A percentile compares a stretch with the other conserved stretches of the same genome.
Conservation (phyloP, 768 basidiomycete genomes). For the Xerocomellus intermedius region DNA sequence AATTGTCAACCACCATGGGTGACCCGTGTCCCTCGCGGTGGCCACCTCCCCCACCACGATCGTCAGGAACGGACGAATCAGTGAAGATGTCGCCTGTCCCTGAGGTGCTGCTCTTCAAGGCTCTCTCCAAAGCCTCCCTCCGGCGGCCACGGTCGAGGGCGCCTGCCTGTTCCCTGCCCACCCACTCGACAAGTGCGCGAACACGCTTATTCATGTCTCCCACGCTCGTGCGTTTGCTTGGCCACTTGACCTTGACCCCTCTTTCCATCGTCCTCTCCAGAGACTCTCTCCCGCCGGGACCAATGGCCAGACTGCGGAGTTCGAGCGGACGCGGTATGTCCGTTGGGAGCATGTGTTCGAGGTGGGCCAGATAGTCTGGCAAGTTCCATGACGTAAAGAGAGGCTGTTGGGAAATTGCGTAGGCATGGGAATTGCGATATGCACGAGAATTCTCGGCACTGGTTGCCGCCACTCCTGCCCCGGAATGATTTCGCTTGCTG, state of each 20-base stretch:
- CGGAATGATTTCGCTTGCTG: slow-evolving; percentile 48
- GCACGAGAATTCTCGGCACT: slow-evolving; percentile 56
- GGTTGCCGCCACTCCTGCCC: slow-evolving; percentile 34
- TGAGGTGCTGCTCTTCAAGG: slow-evolving; percentile 33
- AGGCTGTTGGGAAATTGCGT: slow-evolving; percentile 75
- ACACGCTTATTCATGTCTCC: slow-evolving; percentile 97
- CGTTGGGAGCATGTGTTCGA: slow-evolving; percentile 79
- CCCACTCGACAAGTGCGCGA: slow-evolving; percentile 86
- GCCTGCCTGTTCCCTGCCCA: slow-evolving; percentile 82
- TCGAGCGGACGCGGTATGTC: slow-evolving; percentile 72
- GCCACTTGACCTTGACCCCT: slow-evolving; percentile 90
- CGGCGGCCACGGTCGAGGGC: slow-evolving; percentile 70
- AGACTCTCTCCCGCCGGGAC: slow-evolving; percentile 47
- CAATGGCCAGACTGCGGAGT: slow-evolving; percentile 52
- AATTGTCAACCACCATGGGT: slow-evolving; percentile 36
- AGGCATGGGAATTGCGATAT: slow-evolving; percentile 78
- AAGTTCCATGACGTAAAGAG: slow-evolving; percentile 85
- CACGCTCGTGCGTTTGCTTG: slow-evolving; percentile 91
- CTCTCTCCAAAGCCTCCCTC: slow-evolving; percentile 62
- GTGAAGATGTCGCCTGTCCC: slow-evolving; percentile 9
- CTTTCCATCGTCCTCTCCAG: slow-evolving; percentile 65
- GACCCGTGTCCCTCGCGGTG: slow-evolving; percentile 18
- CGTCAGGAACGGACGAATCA: slow-evolving; percentile 10
- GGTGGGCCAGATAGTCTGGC: slow-evolving; percentile 89
- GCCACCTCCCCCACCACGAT: slow-evolving; percentile 13